Percentiles rank a stretch among this genome's conserved stretches.
Evolutionary conservation across 306 rosid genomes (phyloP).

Genomic region (Prosopis cineraria): DNA sequence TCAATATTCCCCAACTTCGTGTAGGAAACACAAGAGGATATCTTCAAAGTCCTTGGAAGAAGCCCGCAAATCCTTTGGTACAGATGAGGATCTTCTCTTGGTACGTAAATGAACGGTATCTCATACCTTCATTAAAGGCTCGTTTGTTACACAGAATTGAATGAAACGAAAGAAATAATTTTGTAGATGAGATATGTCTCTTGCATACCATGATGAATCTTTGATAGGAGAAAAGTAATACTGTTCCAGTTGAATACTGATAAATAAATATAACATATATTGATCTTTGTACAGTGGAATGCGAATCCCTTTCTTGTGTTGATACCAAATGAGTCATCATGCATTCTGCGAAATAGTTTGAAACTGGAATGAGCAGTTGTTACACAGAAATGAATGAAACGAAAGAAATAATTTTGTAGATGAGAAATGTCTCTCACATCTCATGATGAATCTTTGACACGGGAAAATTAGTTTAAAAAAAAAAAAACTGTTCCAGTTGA

Average conservation of each 20-base stretch:
- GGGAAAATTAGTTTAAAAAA: no score
- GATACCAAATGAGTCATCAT: not conserved
- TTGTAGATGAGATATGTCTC: not conserved
- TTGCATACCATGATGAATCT: not conserved
- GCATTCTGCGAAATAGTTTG: not conserved
- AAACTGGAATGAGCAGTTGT: not conserved
- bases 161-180: not conserved
- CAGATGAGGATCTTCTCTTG: constrained; percentile 96
- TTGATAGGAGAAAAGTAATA: not conserved
- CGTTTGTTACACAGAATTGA: not conserved
- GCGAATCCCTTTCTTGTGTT: not conserved
- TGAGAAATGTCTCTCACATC: no score
- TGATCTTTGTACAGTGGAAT: not conserved
- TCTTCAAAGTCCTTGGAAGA: constrained; percentile 79
- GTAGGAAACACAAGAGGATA: constrained; percentile 76
- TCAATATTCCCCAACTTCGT: constrained; percentile 26
- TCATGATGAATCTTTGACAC: no score
- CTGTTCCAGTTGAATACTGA: not conserved
- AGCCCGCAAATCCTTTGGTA: constrained; percentile 93
- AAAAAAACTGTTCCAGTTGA: not conserved
- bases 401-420: no score
- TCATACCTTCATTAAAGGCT: not conserved
- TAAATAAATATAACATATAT: not conserved
- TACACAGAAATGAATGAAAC: no score
- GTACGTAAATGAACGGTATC: constrained; percentile 44